Evolutionary conservation across 2,329 filamentous ascomycete genomes (phyloP), one percentile per base, ranked within the genome.

Genomic region (Hypoxylon sp.): DNA sequence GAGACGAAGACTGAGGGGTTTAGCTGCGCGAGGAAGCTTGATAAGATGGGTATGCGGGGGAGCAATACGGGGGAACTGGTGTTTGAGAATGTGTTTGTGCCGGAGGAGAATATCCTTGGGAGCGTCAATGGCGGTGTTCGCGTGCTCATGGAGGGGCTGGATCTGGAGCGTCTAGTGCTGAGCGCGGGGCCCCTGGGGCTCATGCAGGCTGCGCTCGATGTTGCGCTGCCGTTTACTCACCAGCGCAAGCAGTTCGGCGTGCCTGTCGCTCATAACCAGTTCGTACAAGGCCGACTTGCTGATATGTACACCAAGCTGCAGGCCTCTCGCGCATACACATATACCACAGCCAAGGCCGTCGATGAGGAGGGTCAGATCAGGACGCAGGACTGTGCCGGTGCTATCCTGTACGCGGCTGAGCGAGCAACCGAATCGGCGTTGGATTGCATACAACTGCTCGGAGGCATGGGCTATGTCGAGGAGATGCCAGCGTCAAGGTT

Each of bases 31-130:
- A 82, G 90, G 56, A 97, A 97, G 74, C 84, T 97, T 12, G 93
- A 97, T 78, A 97, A 99, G 76, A 88, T 99, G 72, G 94, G 94
- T 62, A 99, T 99, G 94, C 84, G 94, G 49, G 94, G 94, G 51
- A 94, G 89, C 62, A 97, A 97, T 74, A 97, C 94, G 0, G 94
- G 94, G 64, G 94, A 97, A 73, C 82, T 97, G 16, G 82, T 93
- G 47, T 95, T 97, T 62, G 91, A 96, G 57, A 80, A 87, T 60
- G 91, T 97, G 50, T 96, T 97, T 67, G 91, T 97, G 5, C 91
- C 94, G 3, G 75, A 78, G 6, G 87, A 88, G 64, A 90, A 96
- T 69, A 73, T 97, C 0, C 81, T 99, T 1, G 94, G 94, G 20
- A 72, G 82, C 27, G 67, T 96, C 50, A 89, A 96, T 75, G 84